Evolutionary conservation across 2,329 filamentous ascomycete species (phyloP).

Genomic region (Beauveria varroae): DNA sequence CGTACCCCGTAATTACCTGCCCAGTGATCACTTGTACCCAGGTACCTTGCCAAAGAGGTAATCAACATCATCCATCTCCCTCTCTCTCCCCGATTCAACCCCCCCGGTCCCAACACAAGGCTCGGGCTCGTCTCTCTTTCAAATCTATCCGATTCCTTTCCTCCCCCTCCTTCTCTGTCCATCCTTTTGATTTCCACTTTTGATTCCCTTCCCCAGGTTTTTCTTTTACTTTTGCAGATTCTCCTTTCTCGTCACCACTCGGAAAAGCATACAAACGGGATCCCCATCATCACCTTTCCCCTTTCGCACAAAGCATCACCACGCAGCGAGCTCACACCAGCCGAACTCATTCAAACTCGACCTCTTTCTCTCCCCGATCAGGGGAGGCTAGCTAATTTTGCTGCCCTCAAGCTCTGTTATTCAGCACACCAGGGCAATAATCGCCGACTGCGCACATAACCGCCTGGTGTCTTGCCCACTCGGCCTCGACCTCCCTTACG

Average conservation of each 20-base stretch:
- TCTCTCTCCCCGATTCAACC: neutral
- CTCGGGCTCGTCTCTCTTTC: slow-evolving; percentile 2
- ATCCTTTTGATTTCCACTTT: slow-evolving; percentile 4
- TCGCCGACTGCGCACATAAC: neutral
- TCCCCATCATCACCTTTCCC: neutral
- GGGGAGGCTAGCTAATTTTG: neutral
- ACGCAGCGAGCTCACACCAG: neutral
- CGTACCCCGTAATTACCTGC: neutral
- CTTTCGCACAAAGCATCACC: neutral
- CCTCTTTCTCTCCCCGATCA: neutral
- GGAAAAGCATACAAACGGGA: neutral
- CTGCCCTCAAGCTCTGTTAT: neutral
- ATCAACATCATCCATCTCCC: neutral
- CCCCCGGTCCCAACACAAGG: slow-evolving; percentile 1
- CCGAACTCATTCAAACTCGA: neutral
- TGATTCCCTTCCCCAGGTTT: slow-evolving; percentile 1
- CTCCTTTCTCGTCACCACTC: neutral
- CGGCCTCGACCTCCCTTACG: neutral
- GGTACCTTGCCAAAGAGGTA: too few species aligned
- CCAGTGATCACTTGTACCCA: too few species aligned
- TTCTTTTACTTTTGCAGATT: neutral
- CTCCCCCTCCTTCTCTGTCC: neutral
- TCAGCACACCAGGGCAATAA: neutral
- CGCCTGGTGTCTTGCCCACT: neutral
- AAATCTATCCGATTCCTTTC: slow-evolving; percentile 5